Conservation (phyloP, 2,329 filamentous ascomycete genomes). For the Hypoxylon sp. region DNA sequence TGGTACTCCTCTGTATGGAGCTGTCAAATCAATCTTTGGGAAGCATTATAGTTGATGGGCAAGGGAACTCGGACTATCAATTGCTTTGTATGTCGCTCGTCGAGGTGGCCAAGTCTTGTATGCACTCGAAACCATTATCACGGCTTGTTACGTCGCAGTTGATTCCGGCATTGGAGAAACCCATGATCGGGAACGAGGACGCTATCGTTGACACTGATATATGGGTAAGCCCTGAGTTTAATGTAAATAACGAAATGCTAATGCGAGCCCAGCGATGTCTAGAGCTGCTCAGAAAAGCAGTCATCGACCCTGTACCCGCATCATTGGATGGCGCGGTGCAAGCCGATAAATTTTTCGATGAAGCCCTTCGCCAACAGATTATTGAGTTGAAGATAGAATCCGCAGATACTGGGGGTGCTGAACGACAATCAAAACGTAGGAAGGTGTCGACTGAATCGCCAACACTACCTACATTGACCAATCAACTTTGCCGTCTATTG, state of each 20-base stretch:
- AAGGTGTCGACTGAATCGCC: conserved; percentile 50
- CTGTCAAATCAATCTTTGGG: conserved; percentile 55
- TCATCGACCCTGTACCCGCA: conserved; percentile 42
- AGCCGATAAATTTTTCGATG: conserved; percentile 49
- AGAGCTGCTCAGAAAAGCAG: conserved; percentile 50
- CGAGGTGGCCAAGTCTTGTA: conserved; percentile 57
- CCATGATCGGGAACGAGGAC: conserved; percentile 53
- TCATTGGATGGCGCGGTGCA: conserved; percentile 41
- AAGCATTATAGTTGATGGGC: conserved; percentile 50
- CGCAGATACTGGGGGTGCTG: conserved; percentile 18
- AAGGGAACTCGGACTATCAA: conserved; percentile 52
- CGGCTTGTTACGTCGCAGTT: conserved; percentile 62
- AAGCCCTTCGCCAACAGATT: conserved; percentile 48
- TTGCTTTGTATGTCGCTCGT: conserved; percentile 59
- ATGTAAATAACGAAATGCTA: conserved; percentile 39
- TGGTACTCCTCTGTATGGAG: conserved; percentile 62
- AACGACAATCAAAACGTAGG: conserved; percentile 53
- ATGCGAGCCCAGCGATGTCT: conserved; percentile 53
- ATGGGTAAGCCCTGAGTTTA: conserved; percentile 55
- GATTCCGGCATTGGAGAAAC: conserved; percentile 59
- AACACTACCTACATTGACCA: conserved; percentile 46
- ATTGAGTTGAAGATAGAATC: conserved; percentile 43
- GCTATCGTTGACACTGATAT: conserved; percentile 58
- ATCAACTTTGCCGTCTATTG: conserved; percentile 52
- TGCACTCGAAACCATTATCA: conserved; percentile 54